A percentile compares a stretch with the other conserved stretches of the same genome.
Conservation (phyloP, 2,329 filamentous ascomycete genomes). For the Alternaria alternata region DNA sequence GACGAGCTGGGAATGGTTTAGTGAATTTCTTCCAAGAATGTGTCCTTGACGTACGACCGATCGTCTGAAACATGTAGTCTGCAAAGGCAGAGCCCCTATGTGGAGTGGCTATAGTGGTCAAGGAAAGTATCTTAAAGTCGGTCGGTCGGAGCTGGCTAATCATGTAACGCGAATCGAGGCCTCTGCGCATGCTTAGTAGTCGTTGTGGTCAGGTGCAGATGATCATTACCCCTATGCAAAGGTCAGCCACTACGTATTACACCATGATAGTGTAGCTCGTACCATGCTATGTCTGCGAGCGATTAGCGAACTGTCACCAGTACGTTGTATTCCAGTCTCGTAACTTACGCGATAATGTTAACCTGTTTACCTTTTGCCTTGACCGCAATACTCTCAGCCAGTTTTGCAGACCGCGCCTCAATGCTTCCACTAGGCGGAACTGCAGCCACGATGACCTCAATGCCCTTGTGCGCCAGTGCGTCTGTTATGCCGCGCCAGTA, state of each 20-base stretch:
- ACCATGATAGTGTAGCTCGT: conserved; percentile 11
- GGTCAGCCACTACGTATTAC: conserved; percentile 25
- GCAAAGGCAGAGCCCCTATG: conserved; percentile 69
- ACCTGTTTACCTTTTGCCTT: conserved; percentile 65
- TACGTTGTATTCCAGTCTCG: not conserved
- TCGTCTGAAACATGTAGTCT: conserved; percentile 66
- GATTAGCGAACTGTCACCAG: conserved; percentile 21
- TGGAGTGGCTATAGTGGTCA: conserved; percentile 70
- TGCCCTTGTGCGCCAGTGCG: conserved; percentile 62
- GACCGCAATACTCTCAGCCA: conserved; percentile 62
- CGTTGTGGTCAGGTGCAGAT: not conserved
- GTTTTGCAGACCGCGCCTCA: conserved; percentile 63
- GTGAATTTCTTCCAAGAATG: conserved; percentile 14
- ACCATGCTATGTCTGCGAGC: conserved; percentile 63
- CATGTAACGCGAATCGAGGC: conserved; percentile 71
- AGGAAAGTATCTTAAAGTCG: conserved; percentile 77
- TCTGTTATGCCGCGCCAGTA: conserved; percentile 72
- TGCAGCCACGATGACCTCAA: conserved; percentile 68
- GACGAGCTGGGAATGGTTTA: conserved; percentile 45
- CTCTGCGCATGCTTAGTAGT: conserved; percentile 53
- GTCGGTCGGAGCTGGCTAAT: conserved; percentile 65
- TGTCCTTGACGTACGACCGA: conserved; percentile 60
- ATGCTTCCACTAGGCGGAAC: conserved; percentile 68
- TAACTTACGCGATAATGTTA: conserved; percentile 69
- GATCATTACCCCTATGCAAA: conserved; percentile 47